Conservation (phyloP, 2,329 filamentous ascomycete genomes). For the Chrysoporthe deuterocubensis region DNA sequence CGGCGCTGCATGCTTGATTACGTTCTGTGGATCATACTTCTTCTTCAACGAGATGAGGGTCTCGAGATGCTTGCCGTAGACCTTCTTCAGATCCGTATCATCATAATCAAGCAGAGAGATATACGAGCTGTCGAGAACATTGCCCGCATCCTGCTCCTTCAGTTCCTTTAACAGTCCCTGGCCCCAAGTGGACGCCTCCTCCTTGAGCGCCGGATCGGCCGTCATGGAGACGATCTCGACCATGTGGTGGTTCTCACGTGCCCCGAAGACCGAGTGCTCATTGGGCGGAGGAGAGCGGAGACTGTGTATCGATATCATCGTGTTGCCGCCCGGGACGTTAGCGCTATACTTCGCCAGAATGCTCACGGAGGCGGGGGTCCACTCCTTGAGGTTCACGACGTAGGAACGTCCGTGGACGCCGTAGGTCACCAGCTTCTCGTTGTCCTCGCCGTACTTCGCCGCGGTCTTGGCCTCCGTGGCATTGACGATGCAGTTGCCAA, state of each 20-base stretch:
- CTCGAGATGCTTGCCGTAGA: slow-evolving; percentile 38
- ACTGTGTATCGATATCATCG: slow-evolving; percentile 19
- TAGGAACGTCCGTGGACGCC: slow-evolving; percentile 17
- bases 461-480: slow-evolving; percentile 16
- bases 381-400: neutral
- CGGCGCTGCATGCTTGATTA: slow-evolving; percentile 36
- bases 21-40: slow-evolving; percentile 41
- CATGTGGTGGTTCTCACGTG: slow-evolving; percentile 16
- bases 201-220: slow-evolving; percentile 15
- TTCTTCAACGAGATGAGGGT: slow-evolving; percentile 35
- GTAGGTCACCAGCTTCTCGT: slow-evolving; percentile 20
- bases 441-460: slow-evolving; percentile 18
- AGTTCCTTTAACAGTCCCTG: slow-evolving; percentile 31
- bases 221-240: slow-evolving; percentile 21
- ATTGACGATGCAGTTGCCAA: slow-evolving; percentile 31
- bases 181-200: slow-evolving; percentile 13
- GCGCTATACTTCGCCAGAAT: slow-evolving; percentile 9
- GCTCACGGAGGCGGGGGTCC: slow-evolving; percentile 6
- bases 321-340: slow-evolving; percentile 6
- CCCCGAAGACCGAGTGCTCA: slow-evolving; percentile 14
- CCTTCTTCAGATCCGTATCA: slow-evolving; percentile 34
- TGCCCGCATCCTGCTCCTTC: slow-evolving; percentile 31
- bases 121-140: slow-evolving; percentile 38
- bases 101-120: slow-evolving; percentile 37
- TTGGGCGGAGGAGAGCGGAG: slow-evolving; percentile 9